A percentile compares a stretch with the other conserved stretches of the same genome.
These are phyloP conservation scores for Kodamaea fungicola DNA, from an alignment of 1,139 yeast species.

Conservation along the genomic window DNA sequence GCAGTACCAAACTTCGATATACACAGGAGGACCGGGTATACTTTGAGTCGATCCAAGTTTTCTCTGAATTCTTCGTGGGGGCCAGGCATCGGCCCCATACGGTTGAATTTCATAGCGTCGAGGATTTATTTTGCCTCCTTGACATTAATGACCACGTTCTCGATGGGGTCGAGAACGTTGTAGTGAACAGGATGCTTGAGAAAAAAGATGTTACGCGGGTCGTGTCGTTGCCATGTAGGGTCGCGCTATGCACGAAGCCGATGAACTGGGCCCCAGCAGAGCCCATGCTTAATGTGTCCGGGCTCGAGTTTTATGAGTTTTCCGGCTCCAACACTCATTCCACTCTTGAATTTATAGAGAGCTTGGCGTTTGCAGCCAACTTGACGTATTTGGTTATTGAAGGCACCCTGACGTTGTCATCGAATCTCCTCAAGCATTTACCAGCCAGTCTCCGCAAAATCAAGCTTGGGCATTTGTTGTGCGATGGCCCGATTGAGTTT, in stretches of 20 bases:
- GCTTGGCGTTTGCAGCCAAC: not conserved
- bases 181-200: not conserved
- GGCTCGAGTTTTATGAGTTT: not conserved
- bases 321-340: not conserved
- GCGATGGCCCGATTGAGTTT: not conserved
- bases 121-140: not conserved
- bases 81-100: not conserved
- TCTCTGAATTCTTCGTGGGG: not conserved
- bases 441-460: not conserved
- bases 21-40: not conserved
- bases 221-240: not conserved
- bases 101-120: not conserved
- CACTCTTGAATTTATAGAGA: not conserved
- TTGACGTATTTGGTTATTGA: not conserved
- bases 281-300: not conserved
- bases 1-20: not conserved
- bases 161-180: not conserved
- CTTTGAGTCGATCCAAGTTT: not conserved
- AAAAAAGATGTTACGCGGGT: not conserved
- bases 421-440: not conserved
- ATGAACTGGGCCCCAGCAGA: not conserved
- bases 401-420: not conserved
- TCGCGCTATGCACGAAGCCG: not conserved
- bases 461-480: not conserved
- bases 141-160: not conserved